Conservation (phyloP, 352 stramenopile species). For the Phytophthora lateralis region DNA sequence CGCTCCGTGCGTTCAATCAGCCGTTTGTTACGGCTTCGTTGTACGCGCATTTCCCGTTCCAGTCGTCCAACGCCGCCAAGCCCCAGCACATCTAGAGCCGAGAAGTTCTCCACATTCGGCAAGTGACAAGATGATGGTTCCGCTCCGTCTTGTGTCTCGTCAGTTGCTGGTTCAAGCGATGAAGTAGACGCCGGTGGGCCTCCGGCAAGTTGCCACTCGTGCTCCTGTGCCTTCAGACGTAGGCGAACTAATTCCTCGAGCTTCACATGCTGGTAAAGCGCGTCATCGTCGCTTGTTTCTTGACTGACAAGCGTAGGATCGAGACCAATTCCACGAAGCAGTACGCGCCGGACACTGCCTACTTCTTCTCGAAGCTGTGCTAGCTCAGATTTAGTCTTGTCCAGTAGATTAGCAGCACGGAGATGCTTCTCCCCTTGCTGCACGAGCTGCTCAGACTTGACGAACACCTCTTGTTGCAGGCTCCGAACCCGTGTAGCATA, state of each 20-base stretch:
- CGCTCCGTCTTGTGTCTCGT: slow-evolving; percentile 19
- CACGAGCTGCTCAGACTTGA: slow-evolving; percentile 78
- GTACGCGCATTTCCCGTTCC: slow-evolving; percentile 71
- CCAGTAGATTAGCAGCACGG: slow-evolving; percentile 42
- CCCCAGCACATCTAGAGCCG: slow-evolving; percentile 52
- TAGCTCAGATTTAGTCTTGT: slow-evolving; percentile 52
- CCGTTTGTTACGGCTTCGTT: slow-evolving; percentile 78
- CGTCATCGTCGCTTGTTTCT: slow-evolving; percentile 48
- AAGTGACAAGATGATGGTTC: slow-evolving; percentile 42
- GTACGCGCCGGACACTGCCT: slow-evolving; percentile 42
- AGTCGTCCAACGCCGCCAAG: slow-evolving; percentile 65
- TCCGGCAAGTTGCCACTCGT: slow-evolving; percentile 59
- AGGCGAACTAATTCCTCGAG: slow-evolving; percentile 75
- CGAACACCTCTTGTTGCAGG: slow-evolving; percentile 73
- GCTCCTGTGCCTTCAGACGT: slow-evolving; percentile 64
- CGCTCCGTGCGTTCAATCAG: slow-evolving; percentile 50
- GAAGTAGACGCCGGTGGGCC: slow-evolving; percentile 8
- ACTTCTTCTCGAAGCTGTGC: slow-evolving; percentile 60
- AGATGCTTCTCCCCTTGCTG: slow-evolving; percentile 77
- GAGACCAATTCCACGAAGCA: slow-evolving; percentile 65
- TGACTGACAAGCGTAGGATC: slow-evolving; percentile 28
- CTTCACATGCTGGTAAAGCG: slow-evolving; percentile 72
- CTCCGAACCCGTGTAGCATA: slow-evolving; percentile 41
- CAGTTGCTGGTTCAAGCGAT: slow-evolving; percentile 9
- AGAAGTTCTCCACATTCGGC: slow-evolving; percentile 66